Conservation (phyloP, 148 eudicot species). For the Diospyros kaki region DNA sequence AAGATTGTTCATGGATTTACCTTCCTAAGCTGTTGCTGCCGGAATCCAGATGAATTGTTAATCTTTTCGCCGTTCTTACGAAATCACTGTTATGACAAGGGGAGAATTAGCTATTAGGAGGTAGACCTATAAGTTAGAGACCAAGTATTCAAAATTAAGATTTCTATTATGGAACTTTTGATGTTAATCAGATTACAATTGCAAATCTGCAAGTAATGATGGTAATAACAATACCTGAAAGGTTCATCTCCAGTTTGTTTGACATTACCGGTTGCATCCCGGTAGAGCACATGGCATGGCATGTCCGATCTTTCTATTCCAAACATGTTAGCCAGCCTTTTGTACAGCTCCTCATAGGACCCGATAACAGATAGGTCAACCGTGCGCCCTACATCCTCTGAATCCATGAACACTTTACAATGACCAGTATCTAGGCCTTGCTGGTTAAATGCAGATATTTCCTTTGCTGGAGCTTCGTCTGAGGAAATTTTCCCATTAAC, state of each 20-base stretch:
- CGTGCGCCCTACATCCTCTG: conserved; percentile 54
- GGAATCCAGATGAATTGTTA: conserved; percentile 39
- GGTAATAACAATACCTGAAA: conserved; percentile 31
- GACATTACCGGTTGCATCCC: conserved; percentile 39
- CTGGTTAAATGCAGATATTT: conserved; percentile 6
- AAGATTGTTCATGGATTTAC: conserved; percentile 15
- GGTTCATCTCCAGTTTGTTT: conserved; percentile 50
- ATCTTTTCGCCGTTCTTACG: conserved; percentile 37
- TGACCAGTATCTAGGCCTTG: conserved; percentile 37
- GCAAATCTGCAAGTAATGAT: background rate
- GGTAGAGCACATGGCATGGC: conserved; percentile 34
- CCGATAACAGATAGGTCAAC: conserved; percentile 50
- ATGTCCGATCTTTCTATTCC: conserved; percentile 40
- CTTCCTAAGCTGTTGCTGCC: conserved; percentile 29
- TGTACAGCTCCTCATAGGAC: conserved; percentile 44
- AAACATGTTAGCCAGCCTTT: conserved; percentile 45
- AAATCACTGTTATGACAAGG: conserved; percentile 35
- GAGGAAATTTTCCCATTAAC: conserved; percentile 15
- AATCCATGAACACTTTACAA: conserved; percentile 59
- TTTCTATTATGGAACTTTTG: background rate
- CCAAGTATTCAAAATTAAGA: background rate
- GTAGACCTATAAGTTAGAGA: background rate
- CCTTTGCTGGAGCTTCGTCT: conserved; percentile 8
- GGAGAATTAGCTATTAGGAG: background rate
- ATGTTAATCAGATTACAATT: background rate